A percentile compares a stretch with the other conserved stretches of the same genome.
These are phyloP conservation scores for Euphrasia arctica DNA, from an alignment of 305 asterid species.

Conservation along the genomic window DNA sequence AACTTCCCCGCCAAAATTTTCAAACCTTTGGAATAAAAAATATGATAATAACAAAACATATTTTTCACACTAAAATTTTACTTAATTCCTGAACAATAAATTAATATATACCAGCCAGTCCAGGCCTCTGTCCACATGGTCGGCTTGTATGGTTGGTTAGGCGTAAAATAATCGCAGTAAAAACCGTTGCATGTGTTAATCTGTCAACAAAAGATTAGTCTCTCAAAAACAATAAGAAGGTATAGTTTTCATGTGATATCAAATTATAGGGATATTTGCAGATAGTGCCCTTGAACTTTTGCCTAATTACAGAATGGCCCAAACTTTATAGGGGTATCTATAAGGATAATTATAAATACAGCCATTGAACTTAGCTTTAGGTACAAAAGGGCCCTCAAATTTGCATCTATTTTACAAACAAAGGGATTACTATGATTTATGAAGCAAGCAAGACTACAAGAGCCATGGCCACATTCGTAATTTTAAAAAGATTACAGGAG, in stretches of 20 bases:
- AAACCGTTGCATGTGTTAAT: conserved; percentile 96
- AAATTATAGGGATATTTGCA: neutral
- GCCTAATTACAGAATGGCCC: neutral
- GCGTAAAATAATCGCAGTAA: conserved; percentile 85
- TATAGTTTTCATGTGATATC: neutral
- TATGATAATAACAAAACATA: conserved; percentile 2
- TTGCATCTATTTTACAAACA: too few relatives aligned
- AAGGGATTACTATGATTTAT: too few relatives aligned
- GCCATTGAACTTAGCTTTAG: too few relatives aligned
- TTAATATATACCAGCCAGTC: conserved; percentile 77
- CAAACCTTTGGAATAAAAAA: conserved; percentile 51
- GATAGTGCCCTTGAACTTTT: neutral
- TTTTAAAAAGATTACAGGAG: neutral
- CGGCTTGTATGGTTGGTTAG: conserved; percentile 91
- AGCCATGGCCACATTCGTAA: neutral
- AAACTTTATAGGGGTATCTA: too few relatives aligned
- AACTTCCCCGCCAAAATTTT: conserved; percentile 76
- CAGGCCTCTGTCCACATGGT: conserved; percentile 95
- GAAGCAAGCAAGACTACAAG: neutral
- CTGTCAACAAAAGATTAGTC: conserved; percentile 41
- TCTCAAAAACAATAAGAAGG: neutral
- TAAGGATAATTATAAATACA: too few relatives aligned
- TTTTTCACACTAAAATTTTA: neutral
- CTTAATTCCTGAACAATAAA: conserved; percentile 7
- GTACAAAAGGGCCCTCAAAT: neutral